Evolutionary conservation across 805 yeast genomes (phyloP).

Genomic region (Ogataea naganishii): DNA sequence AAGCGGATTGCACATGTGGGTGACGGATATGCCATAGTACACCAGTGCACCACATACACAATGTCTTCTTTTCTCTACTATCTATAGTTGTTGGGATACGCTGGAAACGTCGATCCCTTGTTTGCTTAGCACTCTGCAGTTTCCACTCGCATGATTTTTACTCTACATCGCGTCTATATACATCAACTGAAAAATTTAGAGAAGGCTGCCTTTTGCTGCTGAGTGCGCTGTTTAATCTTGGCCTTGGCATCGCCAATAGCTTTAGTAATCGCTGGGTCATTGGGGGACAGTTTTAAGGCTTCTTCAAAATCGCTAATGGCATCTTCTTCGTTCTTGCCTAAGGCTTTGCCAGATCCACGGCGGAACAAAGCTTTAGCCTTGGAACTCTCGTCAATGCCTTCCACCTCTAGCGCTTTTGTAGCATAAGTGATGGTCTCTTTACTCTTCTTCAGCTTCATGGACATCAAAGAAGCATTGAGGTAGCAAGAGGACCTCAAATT

Average conservation of each 20-base stretch:
- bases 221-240: conserved; percentile 41
- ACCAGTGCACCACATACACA: too few relatives aligned
- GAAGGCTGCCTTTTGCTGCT: conserved; percentile 67
- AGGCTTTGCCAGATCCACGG: conserved; percentile 66
- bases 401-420: conserved; percentile 56
- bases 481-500: conserved; percentile 54
- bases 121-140: conserved; percentile 4
- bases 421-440: conserved; percentile 51
- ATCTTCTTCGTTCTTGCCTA: conserved; percentile 57
- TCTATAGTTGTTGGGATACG: too few relatives aligned
- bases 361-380: conserved; percentile 83
- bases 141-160: conserved; percentile 8
- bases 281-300: conserved; percentile 58
- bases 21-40: too few relatives aligned
- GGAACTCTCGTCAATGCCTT: conserved; percentile 51
- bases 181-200: conserved; percentile 49
- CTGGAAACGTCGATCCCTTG: background rate
- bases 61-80: too few relatives aligned
- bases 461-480: conserved; percentile 68
- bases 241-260: conserved; percentile 55
- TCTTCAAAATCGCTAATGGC: conserved; percentile 59
- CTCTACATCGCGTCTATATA: conserved; percentile 15
- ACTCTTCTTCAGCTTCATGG: conserved; percentile 52
- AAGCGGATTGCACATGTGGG: too few relatives aligned
- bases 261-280: conserved; percentile 61